These are phyloP conservation scores for Thelephora ganbajun DNA, from an alignment of 768 basidiomycete species.

Conservation along the genomic window DNA sequence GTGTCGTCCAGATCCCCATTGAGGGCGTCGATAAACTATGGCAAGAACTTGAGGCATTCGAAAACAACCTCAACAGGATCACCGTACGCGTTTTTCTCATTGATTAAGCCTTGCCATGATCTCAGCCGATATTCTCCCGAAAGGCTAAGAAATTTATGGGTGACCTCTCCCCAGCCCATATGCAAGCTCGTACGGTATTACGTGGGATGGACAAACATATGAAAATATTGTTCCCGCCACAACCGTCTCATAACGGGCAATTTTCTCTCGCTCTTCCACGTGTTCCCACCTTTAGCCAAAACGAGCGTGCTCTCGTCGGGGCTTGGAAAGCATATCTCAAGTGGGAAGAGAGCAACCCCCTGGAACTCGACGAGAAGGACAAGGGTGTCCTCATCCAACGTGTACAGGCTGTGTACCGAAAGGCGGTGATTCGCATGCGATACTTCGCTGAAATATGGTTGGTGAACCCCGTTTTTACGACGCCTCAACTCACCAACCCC, in stretches of 20 bases:
- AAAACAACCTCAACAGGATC: slow-evolving; percentile 77
- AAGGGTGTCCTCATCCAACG: slow-evolving; percentile 48
- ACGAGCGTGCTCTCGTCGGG: slow-evolving; percentile 63
- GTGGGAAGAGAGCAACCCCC: slow-evolving; percentile 91
- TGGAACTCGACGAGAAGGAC: slow-evolving; percentile 84
- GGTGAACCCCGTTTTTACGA: slow-evolving; percentile 9
- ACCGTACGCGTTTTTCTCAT: slow-evolving; percentile 32
- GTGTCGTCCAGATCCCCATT: slow-evolving; percentile 88
- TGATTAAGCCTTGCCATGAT: not conserved
- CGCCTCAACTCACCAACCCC: not conserved
- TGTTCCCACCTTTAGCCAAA: slow-evolving; percentile 55
- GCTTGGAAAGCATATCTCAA: slow-evolving; percentile 89
- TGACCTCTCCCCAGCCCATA: slow-evolving; percentile 84
- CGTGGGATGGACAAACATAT: slow-evolving; percentile 67
- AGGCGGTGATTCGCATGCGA: slow-evolving; percentile 83
- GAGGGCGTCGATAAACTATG: slow-evolving; percentile 88
- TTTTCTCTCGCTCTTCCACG: slow-evolving; percentile 47
- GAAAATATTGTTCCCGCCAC: slow-evolving; percentile 42
- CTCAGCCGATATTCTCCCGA: not conserved
- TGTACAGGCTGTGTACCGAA: slow-evolving; percentile 72
- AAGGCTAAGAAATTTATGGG: slow-evolving; percentile 92
- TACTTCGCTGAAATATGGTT: slow-evolving; percentile 95
- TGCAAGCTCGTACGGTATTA: slow-evolving; percentile 86
- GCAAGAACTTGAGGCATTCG: slow-evolving; percentile 89
- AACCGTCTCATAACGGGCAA: slow-evolving; percentile 26